Conservation (phyloP, 495 filamentous ascomycete genomes). For the Elaphomyces granulatus region DNA sequence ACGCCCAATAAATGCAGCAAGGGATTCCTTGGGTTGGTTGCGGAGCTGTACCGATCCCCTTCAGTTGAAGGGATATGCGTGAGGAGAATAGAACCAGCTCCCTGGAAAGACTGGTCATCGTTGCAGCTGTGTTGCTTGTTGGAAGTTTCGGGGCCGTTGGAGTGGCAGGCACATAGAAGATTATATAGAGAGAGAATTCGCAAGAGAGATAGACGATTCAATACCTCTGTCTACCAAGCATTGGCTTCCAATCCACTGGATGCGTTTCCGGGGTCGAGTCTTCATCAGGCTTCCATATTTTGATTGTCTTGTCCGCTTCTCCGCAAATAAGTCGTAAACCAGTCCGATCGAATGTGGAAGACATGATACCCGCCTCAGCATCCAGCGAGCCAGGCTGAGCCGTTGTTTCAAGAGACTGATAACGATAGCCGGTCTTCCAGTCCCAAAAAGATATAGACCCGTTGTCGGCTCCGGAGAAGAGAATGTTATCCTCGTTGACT, state of each 20-base stretch:
- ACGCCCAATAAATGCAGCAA: too few relatives aligned
- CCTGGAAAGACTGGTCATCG: too few relatives aligned
- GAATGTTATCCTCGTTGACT: constrained; percentile 85
- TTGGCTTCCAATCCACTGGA: constrained; percentile 88
- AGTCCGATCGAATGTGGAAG: constrained; percentile 76
- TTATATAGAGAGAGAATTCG: too few relatives aligned
- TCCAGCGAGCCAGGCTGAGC: constrained; percentile 91
- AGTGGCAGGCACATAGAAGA: too few relatives aligned
- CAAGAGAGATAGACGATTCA: constrained; percentile 14
- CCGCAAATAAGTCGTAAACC: constrained; percentile 83
- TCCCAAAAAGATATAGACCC: constrained; percentile 98
- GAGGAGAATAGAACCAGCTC: too few relatives aligned
- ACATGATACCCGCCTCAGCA: constrained; percentile 89
- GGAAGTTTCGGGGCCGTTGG: too few relatives aligned
- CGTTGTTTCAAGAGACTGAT: constrained; percentile 73
- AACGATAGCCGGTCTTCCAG: constrained; percentile 92
- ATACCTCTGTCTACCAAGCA: constrained; percentile 55
- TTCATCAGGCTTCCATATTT: constrained; percentile 90
- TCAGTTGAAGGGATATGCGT: too few relatives aligned
- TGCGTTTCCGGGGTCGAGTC: constrained; percentile 81
- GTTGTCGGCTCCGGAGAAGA: constrained; percentile 93
- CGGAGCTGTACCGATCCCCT: too few relatives aligned
- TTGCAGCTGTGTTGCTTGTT: too few relatives aligned
- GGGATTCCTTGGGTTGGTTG: too few relatives aligned
- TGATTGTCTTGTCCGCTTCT: constrained; percentile 94